A percentile compares a stretch with the other conserved stretches of the same genome.
These are phyloP conservation scores for Phyllosticta citribraziliensis DNA, from an alignment of 2,329 filamentous ascomycete genomes.

Conservation along the genomic window DNA sequence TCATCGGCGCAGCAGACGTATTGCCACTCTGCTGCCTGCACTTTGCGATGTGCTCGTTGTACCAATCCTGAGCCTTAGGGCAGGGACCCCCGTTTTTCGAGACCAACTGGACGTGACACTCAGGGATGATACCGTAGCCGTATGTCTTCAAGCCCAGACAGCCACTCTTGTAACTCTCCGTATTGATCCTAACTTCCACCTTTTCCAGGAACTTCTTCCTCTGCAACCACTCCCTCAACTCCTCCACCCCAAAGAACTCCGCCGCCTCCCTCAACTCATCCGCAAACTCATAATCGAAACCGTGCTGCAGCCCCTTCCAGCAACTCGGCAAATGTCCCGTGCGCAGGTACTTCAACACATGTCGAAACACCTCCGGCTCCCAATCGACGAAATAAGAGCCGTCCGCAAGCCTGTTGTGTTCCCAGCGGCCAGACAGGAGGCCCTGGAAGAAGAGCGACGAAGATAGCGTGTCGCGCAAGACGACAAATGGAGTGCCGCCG, in stretches of 20 bases:
- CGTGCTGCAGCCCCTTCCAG: constrained; percentile 19
- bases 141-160: too few species aligned
- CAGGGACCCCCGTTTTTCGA: too few species aligned
- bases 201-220: constrained; percentile 13
- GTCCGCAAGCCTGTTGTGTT: constrained; percentile 12
- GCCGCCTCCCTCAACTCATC: constrained; percentile 21
- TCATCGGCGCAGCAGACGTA: too few species aligned
- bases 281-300: constrained; percentile 23
- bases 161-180: too few species aligned
- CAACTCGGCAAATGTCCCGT: constrained; percentile 24
- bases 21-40: too few species aligned
- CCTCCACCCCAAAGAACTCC: constrained; percentile 21
- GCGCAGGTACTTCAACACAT: constrained; percentile 28
- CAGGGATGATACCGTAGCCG: too few species aligned
- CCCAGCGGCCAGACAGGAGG: neutral
- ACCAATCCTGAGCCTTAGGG: too few species aligned
- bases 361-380: constrained; percentile 23
- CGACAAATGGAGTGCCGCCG: neutral
- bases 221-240: constrained; percentile 22
- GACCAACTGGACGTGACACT: too few species aligned
- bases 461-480: neutral
- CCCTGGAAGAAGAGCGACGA: neutral
- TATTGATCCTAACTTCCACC: neutral
- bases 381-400: constrained; percentile 29
- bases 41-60: too few species aligned